A percentile compares a stretch with the other conserved stretches of the same genome.
Evolutionary conservation across 1,139 yeast genomes (phyloP).

Genomic region (Geotrichum cucujoidarum): DNA sequence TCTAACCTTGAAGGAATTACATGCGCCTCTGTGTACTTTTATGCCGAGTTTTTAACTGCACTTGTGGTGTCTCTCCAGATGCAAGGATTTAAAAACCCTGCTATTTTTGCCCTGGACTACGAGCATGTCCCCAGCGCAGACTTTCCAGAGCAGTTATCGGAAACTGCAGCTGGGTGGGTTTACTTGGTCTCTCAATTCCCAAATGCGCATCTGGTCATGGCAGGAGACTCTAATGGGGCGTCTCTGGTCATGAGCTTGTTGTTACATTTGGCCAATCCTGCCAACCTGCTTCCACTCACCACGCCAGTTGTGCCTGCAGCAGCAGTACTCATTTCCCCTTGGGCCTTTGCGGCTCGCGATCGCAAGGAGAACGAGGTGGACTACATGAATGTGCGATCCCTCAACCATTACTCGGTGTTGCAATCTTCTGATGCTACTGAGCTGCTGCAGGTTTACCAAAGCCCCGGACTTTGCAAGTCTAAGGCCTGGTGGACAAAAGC

Average conservation of each 20-base stretch:
- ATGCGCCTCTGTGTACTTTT: conserved; percentile 30
- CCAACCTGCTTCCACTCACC: conserved; percentile 22
- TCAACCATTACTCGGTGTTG: conserved; percentile 22
- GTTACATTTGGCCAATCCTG: conserved; percentile 35
- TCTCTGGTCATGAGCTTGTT: conserved; percentile 38
- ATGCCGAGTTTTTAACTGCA: conserved; percentile 39
- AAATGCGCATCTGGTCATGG: conserved; percentile 32
- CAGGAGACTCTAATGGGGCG: conserved; percentile 46
- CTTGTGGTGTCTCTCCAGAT: conserved; percentile 38
- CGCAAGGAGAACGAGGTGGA: conserved; percentile 25
- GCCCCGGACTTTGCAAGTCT: conserved; percentile 39
- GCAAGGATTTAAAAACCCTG: conserved; percentile 46
- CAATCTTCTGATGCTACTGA: conserved; percentile 17
- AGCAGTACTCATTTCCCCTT: conserved; percentile 41
- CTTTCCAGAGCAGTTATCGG: conserved; percentile 32
- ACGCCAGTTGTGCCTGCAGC: conserved; percentile 35
- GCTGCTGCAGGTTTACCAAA: conserved; percentile 31
- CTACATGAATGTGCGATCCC: conserved; percentile 25
- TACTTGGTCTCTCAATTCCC: conserved; percentile 28
- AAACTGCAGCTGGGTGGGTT: conserved; percentile 35
- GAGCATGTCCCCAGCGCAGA: conserved; percentile 28
- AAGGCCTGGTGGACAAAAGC: conserved; percentile 40
- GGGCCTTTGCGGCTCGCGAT: conserved; percentile 24
- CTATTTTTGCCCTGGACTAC: conserved; percentile 39
- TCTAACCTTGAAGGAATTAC: conserved; percentile 8